Evolutionary conservation across 176 grass and related monocot genomes (phyloP).

Genomic region (Echinochloa phyllopogon): DNA sequence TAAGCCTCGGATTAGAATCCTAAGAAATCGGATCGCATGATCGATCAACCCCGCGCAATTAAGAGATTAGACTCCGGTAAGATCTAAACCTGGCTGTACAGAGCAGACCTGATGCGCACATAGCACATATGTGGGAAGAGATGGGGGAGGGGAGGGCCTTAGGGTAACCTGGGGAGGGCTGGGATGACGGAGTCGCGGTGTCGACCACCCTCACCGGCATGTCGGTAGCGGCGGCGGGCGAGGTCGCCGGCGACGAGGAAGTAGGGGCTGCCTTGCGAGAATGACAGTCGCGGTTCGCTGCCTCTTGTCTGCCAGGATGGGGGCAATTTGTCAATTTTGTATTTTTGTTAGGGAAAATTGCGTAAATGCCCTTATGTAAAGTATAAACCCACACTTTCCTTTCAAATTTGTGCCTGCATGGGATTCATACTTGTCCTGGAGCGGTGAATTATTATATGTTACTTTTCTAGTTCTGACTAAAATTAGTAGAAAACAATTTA

Average conservation of each 20-base stretch:
- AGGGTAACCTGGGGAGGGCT: conserved; percentile 57
- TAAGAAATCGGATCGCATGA: not conserved
- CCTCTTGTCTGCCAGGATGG: not conserved
- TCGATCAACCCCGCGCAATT: not conserved
- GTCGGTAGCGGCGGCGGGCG: conserved; percentile 11
- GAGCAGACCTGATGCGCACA: not conserved
- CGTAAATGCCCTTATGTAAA: not conserved
- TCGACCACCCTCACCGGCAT: conserved; percentile 89
- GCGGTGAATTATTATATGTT: too few relatives aligned
- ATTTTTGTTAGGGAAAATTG: not conserved
- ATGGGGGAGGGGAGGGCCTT: not conserved
- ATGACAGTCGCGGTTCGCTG: not conserved
- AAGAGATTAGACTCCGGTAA: not conserved
- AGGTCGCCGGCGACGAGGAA: conserved; percentile 38
- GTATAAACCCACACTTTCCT: not conserved
- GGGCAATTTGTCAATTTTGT: not conserved
- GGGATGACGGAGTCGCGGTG: conserved; percentile 66
- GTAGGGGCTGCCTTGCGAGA: not conserved
- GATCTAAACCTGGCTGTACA: conserved; percentile 30
- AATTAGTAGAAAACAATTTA: too few relatives aligned
- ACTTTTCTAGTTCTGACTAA: too few relatives aligned
- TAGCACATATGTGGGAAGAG: not conserved
- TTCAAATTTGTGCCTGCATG: not conserved
- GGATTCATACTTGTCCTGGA: too few relatives aligned
- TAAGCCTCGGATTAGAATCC: not conserved